These are phyloP conservation scores for Scedosporium minutisporum DNA, from an alignment of 2,329 filamentous ascomycete genomes.

Conservation along the genomic window DNA sequence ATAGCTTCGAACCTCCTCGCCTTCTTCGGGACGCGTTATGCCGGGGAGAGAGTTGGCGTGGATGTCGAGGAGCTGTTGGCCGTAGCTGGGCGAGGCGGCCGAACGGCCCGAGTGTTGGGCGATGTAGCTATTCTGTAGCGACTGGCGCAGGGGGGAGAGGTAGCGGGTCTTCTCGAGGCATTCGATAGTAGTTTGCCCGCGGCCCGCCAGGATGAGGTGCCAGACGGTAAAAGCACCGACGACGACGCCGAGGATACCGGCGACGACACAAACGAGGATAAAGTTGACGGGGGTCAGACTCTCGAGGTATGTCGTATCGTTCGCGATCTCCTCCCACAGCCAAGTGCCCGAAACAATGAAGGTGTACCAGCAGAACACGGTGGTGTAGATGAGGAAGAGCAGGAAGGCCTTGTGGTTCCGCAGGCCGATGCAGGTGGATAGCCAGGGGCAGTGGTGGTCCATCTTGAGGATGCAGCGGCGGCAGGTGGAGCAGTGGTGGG, in stretches of 20 bases:
- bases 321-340: slow-evolving; percentile 77
- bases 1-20: slow-evolving; percentile 45
- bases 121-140: slow-evolving; percentile 54
- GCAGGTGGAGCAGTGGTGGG: slow-evolving; percentile 95
- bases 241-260: slow-evolving; percentile 85
- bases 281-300: slow-evolving; percentile 81
- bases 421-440: slow-evolving; percentile 89
- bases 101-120: slow-evolving; percentile 42
- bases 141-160: slow-evolving; percentile 59
- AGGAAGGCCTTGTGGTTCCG: slow-evolving; percentile 94
- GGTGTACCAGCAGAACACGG: slow-evolving; percentile 71
- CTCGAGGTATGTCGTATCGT: slow-evolving; percentile 60
- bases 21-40: slow-evolving; percentile 72
- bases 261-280: slow-evolving; percentile 75
- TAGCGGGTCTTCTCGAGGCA: slow-evolving; percentile 94
- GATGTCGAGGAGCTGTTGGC: slow-evolving; percentile 69
- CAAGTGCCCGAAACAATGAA: slow-evolving; percentile 71
- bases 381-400: slow-evolving; percentile 83
- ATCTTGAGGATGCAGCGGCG: slow-evolving; percentile 94
- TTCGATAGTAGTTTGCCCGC: slow-evolving; percentile 89
- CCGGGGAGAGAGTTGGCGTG: slow-evolving; percentile 75
- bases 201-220: slow-evolving; percentile 74
- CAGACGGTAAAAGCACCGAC: slow-evolving; percentile 82
- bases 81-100: slow-evolving; percentile 46
- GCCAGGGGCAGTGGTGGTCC: slow-evolving; percentile 98